These are phyloP conservation scores for Pythium chondricola DNA, from an alignment of 352 stramenopile species.

Conservation along the genomic window DNA sequence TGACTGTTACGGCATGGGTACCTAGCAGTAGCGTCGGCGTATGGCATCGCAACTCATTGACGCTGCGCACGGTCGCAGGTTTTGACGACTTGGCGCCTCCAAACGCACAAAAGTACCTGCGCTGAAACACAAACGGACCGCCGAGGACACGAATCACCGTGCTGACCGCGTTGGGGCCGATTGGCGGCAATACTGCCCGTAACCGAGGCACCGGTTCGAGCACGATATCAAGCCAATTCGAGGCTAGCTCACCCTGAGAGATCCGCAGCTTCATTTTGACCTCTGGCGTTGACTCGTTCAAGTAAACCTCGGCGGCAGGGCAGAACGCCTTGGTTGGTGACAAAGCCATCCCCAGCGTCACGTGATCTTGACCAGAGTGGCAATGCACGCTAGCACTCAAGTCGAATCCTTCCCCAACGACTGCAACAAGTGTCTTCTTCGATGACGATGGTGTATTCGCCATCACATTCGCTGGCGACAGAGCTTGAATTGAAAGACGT, in stretches of 20 bases:
- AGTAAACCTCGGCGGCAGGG: slow-evolving; percentile 8
- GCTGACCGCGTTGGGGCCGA: slow-evolving; percentile 17
- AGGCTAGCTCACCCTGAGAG: slow-evolving; percentile 6
- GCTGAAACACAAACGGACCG: slow-evolving; percentile 25
- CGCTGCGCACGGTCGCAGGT: background rate
- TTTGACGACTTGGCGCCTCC: background rate
- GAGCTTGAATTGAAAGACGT: background rate
- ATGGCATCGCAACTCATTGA: background rate
- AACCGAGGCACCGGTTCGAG: slow-evolving; percentile 2
- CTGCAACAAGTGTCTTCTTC: slow-evolving; percentile 1
- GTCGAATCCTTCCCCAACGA: slow-evolving; percentile 12
- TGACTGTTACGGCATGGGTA: slow-evolving; percentile 15
- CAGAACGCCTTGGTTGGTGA: slow-evolving; percentile 1
- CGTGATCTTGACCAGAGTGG: slow-evolving; percentile 9
- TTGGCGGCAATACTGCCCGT: slow-evolving; percentile 1
- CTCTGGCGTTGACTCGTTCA: background rate
- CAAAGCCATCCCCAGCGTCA: background rate
- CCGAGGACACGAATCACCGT: slow-evolving; percentile 23
- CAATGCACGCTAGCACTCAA: background rate
- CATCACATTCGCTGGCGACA: background rate
- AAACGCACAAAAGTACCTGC: slow-evolving; percentile 9
- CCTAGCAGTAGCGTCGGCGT: slow-evolving; percentile 1
- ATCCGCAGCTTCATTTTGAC: slow-evolving; percentile 6
- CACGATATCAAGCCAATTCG: background rate
- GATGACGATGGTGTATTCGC: no score